A percentile compares a stretch with the other conserved stretches of the same genome.
Conservation (phyloP, 2,329 filamentous ascomycete species). For the Immersiporthe knoxdaviesiana region DNA sequence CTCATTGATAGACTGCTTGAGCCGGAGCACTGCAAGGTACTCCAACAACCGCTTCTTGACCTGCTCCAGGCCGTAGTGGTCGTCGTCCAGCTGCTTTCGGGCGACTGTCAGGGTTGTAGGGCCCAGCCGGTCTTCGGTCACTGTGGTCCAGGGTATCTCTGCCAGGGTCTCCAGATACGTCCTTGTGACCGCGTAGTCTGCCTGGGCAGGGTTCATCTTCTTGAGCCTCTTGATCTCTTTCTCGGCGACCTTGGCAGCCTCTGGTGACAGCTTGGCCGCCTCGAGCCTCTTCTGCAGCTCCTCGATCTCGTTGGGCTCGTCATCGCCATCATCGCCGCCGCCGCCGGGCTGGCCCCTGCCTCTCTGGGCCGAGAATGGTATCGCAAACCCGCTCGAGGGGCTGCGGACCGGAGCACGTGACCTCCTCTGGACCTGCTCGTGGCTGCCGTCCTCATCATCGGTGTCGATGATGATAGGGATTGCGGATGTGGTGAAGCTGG, state of each 20-base stretch:
- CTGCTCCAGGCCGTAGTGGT: slow-evolving; percentile 95
- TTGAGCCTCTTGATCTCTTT: slow-evolving; percentile 84
- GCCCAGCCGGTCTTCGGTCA: slow-evolving; percentile 85
- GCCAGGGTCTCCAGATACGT: slow-evolving; percentile 93
- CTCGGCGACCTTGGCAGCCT: slow-evolving; percentile 88
- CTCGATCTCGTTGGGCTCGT: slow-evolving; percentile 87
- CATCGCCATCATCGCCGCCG: slow-evolving; percentile 65
- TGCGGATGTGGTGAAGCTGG: slow-evolving; percentile 71
- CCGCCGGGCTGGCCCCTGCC: slow-evolving; percentile 44
- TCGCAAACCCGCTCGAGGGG: slow-evolving; percentile 32
- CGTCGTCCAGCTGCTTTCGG: slow-evolving; percentile 88
- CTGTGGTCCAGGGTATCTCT: slow-evolving; percentile 89
- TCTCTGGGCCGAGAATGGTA: slow-evolving; percentile 37
- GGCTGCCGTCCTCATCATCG: slow-evolving; percentile 56
- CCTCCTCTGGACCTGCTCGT: slow-evolving; percentile 42
- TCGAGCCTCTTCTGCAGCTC: slow-evolving; percentile 88
- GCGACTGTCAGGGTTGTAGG: slow-evolving; percentile 77
- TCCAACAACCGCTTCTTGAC: slow-evolving; percentile 96
- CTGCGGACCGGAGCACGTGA: slow-evolving; percentile 33
- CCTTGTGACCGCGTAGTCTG: slow-evolving; percentile 90
- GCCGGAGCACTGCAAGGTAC: slow-evolving; percentile 91
- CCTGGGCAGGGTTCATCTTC: slow-evolving; percentile 95
- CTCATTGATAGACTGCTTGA: slow-evolving; percentile 90
- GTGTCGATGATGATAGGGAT: slow-evolving; percentile 63
- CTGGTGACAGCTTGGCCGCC: slow-evolving; percentile 76